Conservation (phyloP, 176 grass and related monocot genomes). For the Urochloa ruziziensis region DNA sequence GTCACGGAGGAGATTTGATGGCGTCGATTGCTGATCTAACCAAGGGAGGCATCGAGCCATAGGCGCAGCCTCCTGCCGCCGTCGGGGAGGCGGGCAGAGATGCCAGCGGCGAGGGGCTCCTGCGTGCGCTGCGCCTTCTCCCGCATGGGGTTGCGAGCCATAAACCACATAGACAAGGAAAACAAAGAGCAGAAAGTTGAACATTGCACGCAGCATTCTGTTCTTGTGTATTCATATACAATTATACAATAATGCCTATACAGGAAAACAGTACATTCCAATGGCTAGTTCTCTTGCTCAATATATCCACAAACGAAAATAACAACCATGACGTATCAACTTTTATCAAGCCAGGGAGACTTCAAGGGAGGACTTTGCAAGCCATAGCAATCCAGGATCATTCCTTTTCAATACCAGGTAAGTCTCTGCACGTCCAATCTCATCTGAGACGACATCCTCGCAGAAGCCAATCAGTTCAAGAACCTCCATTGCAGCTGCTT, state of each 20-base stretch:
- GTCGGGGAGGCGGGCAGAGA: too few species aligned
- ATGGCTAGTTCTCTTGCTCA: not conserved
- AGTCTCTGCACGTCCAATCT: constrained; percentile 57
- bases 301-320: not conserved
- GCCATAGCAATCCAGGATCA: constrained; percentile 85
- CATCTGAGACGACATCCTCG: constrained; percentile 69
- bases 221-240: constrained; percentile 25
- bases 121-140: too few species aligned
- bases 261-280: not conserved
- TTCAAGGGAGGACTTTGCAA: constrained; percentile 89
- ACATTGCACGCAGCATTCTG: not conserved
- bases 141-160: too few species aligned
- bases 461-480: constrained; percentile 85
- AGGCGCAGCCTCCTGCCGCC: too few species aligned
- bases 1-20: too few species aligned
- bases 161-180: too few species aligned
- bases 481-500: constrained; percentile 86
- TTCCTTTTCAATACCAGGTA: constrained; percentile 92
- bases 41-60: too few species aligned
- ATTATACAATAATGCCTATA: constrained; percentile 11
- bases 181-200: not conserved
- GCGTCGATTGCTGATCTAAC: too few species aligned
- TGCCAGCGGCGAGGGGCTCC: too few species aligned
- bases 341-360: constrained; percentile 56
- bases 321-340: not conserved